Base-by-base conservation (phyloP, 2,329 filamentous ascomycete genomes). In the Beauveria rudraprayagi region DNA sequence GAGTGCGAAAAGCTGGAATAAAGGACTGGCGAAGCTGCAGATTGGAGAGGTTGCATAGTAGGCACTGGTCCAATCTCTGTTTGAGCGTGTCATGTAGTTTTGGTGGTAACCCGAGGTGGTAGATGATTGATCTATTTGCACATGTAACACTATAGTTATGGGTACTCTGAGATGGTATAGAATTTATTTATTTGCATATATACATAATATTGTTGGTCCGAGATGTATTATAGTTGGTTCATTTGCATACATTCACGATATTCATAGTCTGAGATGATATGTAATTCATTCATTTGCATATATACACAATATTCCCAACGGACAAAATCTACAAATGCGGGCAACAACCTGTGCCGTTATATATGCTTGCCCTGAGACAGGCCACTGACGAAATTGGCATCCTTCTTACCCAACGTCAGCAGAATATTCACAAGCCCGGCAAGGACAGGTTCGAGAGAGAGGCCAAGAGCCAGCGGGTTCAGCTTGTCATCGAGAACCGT, bases 391-490 rank as follows among this genome's bases (percentile, higher is more conserved):
- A 43, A 47, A 30, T 62, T 57, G 37, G 55, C 6, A 24, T 62
- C 61, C 43, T 60, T 60, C 48, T 59, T 53, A 5, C 61, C 61
- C 8, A 60, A 28, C 14, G 40, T 9, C 16, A 56, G n/a, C 8
- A 62, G 26, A 26, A 59, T 9, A 9, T 40, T 44, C 2, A 8
- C 4, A 14, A 62, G 61, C 19, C 44, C 5, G 5, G 46, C 5
- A 9, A 62, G 43, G 19, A 37, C 43, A 10, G 61, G 61, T 51
- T 62, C 61, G 10, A 62, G 61, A 9, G 10, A 7, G n/a, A 60
- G 48, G 22, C 61, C 61, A 6, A 62, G 48, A 14, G 61, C 61
- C 16, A 62, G 43, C 1, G 56, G 61, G 24, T 60, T 56, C 16
- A 62, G 41, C 22, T 47, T 52, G n/a, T 60, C 43, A 9, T 47